A percentile compares a stretch with the other conserved stretches of the same genome.
Conservation (phyloP, 768 basidiomycete genomes). For the Trametes cinnabarina region DNA sequence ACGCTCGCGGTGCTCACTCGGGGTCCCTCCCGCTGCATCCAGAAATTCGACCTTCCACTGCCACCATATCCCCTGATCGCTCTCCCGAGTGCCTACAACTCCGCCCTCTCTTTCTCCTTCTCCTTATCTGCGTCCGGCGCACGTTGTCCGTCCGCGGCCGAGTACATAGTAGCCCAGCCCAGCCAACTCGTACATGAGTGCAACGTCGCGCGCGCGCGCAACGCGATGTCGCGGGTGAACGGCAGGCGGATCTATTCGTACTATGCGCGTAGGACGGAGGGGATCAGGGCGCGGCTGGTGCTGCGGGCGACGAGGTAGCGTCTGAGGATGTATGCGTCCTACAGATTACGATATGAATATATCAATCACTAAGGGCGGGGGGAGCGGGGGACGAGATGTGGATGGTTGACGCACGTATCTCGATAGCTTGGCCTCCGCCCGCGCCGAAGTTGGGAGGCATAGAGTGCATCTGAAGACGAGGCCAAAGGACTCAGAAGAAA, state of each 20-base stretch:
- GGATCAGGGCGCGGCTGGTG: conserved; percentile 8
- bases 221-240: conserved; percentile 15
- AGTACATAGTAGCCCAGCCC: conserved; percentile 26
- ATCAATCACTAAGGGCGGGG: too few species aligned
- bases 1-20: not conserved
- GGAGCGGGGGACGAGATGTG: too few species aligned
- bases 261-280: conserved; percentile 13
- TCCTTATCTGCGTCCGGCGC: not conserved
- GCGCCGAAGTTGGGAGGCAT: conserved; percentile 25
- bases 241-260: conserved; percentile 26
- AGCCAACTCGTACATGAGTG: conserved; percentile 22
- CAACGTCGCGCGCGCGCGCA: conserved; percentile 18
- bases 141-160: conserved; percentile 8
- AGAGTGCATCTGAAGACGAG: conserved; percentile 19
- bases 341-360: too few species aligned
- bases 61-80: conserved; percentile 16
- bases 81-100: conserved; percentile 14
- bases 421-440: conserved; percentile 27
- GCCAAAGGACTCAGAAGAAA: too few species aligned
- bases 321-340: conserved; percentile 29
- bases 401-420: conserved; percentile 1
- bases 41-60: conserved; percentile 12
- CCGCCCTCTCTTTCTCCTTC: conserved; percentile 7
- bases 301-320: conserved; percentile 21
- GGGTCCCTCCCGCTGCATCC: conserved; percentile 21